A percentile compares a stretch with the other conserved stretches of the same genome.
These are phyloP conservation scores for Albophoma yamanashiensis DNA, from an alignment of 2,329 filamentous ascomycete genomes.

Conservation along the genomic window DNA sequence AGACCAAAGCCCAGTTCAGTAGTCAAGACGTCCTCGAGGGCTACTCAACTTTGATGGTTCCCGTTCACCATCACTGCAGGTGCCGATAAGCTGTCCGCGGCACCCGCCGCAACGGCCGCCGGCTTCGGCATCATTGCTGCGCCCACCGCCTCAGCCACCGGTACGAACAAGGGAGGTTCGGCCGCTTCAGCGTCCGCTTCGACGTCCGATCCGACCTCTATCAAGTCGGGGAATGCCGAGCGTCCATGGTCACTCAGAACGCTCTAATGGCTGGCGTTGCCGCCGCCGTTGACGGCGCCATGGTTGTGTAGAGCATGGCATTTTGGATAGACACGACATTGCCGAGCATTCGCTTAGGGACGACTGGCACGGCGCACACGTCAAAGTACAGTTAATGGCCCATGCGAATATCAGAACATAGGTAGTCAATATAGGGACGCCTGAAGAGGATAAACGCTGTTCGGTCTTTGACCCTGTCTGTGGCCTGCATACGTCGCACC, in stretches of 20 bases:
- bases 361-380: not conserved
- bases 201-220: constrained; percentile 3
- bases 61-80: constrained; percentile 29
- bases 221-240: constrained; percentile 15
- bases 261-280: constrained; percentile 23
- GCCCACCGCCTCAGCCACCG: constrained; percentile 1
- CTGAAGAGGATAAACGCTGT: not conserved
- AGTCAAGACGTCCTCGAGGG: constrained; percentile 5
- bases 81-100: constrained; percentile 19
- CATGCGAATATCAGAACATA: not conserved
- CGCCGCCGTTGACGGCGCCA: constrained; percentile 21
- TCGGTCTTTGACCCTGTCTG: not conserved
- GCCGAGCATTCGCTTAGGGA: not conserved
- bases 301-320: constrained; percentile 18
- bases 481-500: not conserved
- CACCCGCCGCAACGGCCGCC: not conserved
- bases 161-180: not conserved
- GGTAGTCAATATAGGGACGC: not conserved
- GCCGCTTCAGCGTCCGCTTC: not conserved
- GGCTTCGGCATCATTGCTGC: no score
- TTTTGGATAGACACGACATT: not conserved
- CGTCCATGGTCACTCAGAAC: constrained; percentile 20
- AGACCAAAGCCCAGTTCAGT: not conserved
- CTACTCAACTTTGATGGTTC: constrained; percentile 10
- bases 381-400: no score